Evolutionary conservation across 768 basidiomycete species (phyloP), one percentile per base, ranked within the genome.

Genomic region (Xerocomellus amylosporus): DNA sequence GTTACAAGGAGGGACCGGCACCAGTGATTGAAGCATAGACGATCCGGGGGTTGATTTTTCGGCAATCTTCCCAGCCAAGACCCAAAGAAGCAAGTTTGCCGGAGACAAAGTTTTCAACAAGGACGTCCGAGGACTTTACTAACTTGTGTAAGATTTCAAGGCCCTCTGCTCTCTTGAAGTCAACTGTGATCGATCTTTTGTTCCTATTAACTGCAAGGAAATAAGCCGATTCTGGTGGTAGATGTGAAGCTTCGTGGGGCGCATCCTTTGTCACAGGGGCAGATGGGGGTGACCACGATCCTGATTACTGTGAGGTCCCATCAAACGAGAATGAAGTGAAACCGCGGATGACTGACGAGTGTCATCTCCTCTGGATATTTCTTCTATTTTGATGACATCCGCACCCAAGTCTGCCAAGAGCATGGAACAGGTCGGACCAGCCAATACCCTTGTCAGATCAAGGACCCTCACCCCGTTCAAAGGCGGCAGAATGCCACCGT

Each of bases 371-470:
- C 77, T 80, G 41, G 78, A 75, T 49, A 82, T 75, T 66, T 92
- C 88, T 67, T 95, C 93, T 6, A 97, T 83, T 69, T 97, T 98
- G 69, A 97, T 82, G 28, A 98, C 93, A 66, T 98, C 93, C 44
- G 95, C 95, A 2, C 92, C 88, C 34, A 95, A 74, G 73, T 95
- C 93, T 8, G 87, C 93, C n/a, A 97, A 78, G 56, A 96, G 79
- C 93, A 95, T 90, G 2, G 93, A 90, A n/a, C 88, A 84, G 2
- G 87, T 88, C 31, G 93, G 93, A 0, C 92, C 93, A n/a, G 93
- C 93, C 46, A 98, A 75, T 1, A 97, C 88, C 28, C 95, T 81
- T 14, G 93, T 93, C 51, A 97, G 73, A 71, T 98, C 95, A 22
- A 98, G 76, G n/a, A 97, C 80, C 63, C 80, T 84, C 59, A 95